Conservation (phyloP, 495 filamentous ascomycete genomes). For the Penicillium chermesinum region DNA sequence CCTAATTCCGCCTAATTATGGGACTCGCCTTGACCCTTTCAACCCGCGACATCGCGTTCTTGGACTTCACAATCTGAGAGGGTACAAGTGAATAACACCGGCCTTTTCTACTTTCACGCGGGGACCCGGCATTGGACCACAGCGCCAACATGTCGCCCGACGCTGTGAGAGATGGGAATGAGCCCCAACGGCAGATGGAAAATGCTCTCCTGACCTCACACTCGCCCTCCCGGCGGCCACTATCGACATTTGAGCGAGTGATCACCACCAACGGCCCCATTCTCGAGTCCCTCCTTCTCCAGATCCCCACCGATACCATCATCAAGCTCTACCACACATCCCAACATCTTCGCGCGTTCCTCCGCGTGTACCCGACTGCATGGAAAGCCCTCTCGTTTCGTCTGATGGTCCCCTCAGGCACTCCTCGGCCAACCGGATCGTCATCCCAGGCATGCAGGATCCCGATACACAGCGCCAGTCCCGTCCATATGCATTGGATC, state of each 20-base stretch:
- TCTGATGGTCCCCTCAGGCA: slow-evolving; percentile 43
- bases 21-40: slow-evolving; percentile 26
- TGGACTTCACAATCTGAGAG: slow-evolving; percentile 12
- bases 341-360: slow-evolving; percentile 48
- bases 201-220: slow-evolving; percentile 24
- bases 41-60: slow-evolving; percentile 34
- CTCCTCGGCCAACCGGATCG: slow-evolving; percentile 27
- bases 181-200: slow-evolving; percentile 23
- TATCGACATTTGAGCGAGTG: slow-evolving; percentile 48
- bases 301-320: slow-evolving; percentile 51
- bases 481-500: slow-evolving; percentile 52
- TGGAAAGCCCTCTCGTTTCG: slow-evolving; percentile 59
- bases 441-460: slow-evolving; percentile 32
- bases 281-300: slow-evolving; percentile 53
- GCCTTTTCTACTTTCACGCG: not conserved
- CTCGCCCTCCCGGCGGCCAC: slow-evolving; percentile 25
- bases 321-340: slow-evolving; percentile 56
- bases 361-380: slow-evolving; percentile 54
- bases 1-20: slow-evolving; percentile 33
- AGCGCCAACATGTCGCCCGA: slow-evolving; percentile 13
- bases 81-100: not conserved
- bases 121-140: slow-evolving; percentile 5
- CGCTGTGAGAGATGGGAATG: slow-evolving; percentile 5
- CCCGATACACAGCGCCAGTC: slow-evolving; percentile 43
- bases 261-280: slow-evolving; percentile 52